phyloP scores from a whole-genome alignment of 2,329 filamentous ascomycete genomes.

The Piedraia hortae region DNA sequence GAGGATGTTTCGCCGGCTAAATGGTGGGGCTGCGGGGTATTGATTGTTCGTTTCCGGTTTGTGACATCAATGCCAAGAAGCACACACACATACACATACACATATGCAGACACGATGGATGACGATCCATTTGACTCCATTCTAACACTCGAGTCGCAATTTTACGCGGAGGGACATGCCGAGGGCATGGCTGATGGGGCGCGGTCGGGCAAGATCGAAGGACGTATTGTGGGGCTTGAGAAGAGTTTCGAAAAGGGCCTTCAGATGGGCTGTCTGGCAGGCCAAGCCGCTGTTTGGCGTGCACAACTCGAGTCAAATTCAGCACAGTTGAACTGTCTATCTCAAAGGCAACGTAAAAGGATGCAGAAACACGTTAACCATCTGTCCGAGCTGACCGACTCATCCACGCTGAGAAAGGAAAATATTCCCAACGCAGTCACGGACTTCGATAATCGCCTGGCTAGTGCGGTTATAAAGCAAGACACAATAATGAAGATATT shows the following conservation, averaged over 20 bases:
- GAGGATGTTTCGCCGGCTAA: too few species aligned
- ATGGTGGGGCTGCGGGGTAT: too few species aligned
- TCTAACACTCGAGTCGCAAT: constrained; percentile 34
- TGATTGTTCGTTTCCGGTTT: too few species aligned
- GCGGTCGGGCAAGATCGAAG: constrained; percentile 57
- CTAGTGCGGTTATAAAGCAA: too few species aligned
- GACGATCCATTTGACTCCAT: constrained; percentile 23
- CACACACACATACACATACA: too few species aligned
- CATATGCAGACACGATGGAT: too few species aligned
- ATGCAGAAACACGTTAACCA: constrained; percentile 50
- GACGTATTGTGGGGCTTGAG: constrained; percentile 67
- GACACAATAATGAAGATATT: too few species aligned
- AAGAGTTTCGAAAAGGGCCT: constrained; percentile 85
- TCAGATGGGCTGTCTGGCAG: constrained; percentile 51
- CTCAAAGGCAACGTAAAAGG: constrained; percentile 25
- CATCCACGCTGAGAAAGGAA: constrained; percentile 44
- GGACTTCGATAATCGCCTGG: constrained; percentile 72
- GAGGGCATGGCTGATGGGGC: constrained; percentile 51
- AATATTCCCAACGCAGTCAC: constrained; percentile 76
- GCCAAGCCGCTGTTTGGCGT: constrained; percentile 59
- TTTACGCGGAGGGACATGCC: constrained; percentile 59
- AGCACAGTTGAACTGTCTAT: not conserved
- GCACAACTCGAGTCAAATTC: constrained; percentile 21
- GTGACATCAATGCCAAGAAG: too few species aligned
- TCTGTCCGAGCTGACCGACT: constrained; percentile 53